These are phyloP conservation scores for Zymoseptoria brevis DNA, from an alignment of 2,329 filamentous ascomycete species.

Conservation along the genomic window DNA sequence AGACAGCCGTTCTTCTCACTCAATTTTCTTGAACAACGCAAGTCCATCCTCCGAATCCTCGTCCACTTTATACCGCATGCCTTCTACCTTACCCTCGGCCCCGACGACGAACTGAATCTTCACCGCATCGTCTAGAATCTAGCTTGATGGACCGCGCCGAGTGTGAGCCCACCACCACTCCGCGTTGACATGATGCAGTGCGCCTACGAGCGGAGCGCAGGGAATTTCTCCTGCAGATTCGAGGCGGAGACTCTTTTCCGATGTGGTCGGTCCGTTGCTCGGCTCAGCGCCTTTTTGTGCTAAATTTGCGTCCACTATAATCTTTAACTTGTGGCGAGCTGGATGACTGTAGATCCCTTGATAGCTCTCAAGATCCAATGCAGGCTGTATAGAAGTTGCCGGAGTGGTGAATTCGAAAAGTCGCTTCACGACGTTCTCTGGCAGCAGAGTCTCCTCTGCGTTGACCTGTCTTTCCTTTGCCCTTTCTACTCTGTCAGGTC, in stretches of 20 bases:
- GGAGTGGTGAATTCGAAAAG: constrained; percentile 1
- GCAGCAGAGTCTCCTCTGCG: constrained; percentile 1
- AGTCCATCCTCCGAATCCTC: constrained; percentile 4
- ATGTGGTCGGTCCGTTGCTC: not conserved
- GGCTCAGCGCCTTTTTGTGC: not conserved
- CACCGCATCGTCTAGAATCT: constrained; percentile 6
- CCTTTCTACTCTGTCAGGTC: constrained; percentile 1
- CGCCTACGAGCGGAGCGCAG: constrained; percentile 1
- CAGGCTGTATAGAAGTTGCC: not conserved
- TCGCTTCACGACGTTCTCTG: constrained; percentile 1
- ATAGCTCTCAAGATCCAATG: constrained; percentile 1
- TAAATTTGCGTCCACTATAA: not conserved
- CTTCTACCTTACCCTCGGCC: constrained; percentile 5
- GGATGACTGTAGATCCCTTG: constrained; percentile 8
- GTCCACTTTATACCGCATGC: constrained; percentile 8
- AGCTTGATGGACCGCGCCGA: constrained; percentile 3
- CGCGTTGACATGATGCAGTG: constrained; percentile 8
- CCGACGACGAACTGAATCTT: constrained; percentile 8
- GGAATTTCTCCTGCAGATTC: not conserved
- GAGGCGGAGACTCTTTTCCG: constrained; percentile 2
- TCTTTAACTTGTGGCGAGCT: constrained; percentile 2
- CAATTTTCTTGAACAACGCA: constrained; percentile 9
- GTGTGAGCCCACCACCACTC: constrained; percentile 10
- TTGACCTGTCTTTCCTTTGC: not conserved
- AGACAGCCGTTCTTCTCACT: not conserved